Base-by-base conservation (phyloP, 2,329 filamentous ascomycete species). In the Aureobasidium sp. region DNA sequence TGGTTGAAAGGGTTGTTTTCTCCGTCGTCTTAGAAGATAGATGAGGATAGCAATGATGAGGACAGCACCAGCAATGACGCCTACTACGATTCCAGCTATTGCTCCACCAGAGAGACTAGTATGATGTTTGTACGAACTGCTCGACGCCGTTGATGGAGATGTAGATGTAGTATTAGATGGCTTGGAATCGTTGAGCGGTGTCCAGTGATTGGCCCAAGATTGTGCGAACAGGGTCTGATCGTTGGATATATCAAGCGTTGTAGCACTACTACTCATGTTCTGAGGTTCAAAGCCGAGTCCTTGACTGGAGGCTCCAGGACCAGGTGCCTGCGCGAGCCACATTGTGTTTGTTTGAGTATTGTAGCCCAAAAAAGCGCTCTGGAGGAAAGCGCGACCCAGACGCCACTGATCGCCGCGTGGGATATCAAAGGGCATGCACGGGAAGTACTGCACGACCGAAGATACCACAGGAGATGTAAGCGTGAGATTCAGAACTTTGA, bases 381-480 rank as follows among this genome's bases (percentile, higher is more conserved):
- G 79, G 1, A 80, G 69, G 64, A 80, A 80, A 0, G 76, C 75
- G 20, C 77, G 73, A 0, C 79, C 79, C 2, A 80, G 73, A 2
- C 68, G 69, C 63, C 74, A 75, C 5, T 48, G 26, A 1, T 63
- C 56, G 2, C 69, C 70, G 0, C 71, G 68, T 17, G 34, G 10
- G 7, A 13, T 13, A 39, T 39, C 10, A 26, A 39, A 55, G 5
- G 70, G 66, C 4, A 62, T 64, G 63, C 39, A 42, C 5, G 39
- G 39, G 39, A 42, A 42, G 8, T 42, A 42, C 8, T 42, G 39
- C 39, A 42, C 78, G 80, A 1, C 77, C 2, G 48, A 65, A 2
- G 70, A 67, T 5, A 72, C 69, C 2, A 79, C 68, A 0, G 77
- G 76, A 0, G 68, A 36, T 1, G 74, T 72, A 4, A 80, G 69